Percentiles rank a stretch among this genome's conserved stretches.
Conservation (phyloP, 345 rosid species). For the Eucalyptus erythrocorys region DNA sequence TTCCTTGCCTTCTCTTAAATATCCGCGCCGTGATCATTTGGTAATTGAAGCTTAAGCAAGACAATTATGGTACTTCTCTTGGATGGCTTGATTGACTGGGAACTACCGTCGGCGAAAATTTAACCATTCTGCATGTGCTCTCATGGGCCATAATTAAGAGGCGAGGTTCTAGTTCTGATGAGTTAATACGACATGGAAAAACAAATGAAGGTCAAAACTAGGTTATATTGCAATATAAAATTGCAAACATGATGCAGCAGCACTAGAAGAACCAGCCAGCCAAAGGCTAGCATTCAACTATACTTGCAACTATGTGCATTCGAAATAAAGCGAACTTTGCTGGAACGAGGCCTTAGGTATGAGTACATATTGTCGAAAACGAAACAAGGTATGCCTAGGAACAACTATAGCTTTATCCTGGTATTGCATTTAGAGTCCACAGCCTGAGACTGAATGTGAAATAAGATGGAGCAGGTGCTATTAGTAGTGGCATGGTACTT, state of each 20-base stretch:
- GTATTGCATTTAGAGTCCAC: conserved; percentile 6
- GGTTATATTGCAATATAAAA: background rate
- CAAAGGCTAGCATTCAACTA: background rate
- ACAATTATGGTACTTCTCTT: background rate
- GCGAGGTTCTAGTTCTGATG: background rate
- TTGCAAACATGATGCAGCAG: background rate
- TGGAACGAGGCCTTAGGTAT: background rate
- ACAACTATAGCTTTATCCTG: conserved; percentile 7
- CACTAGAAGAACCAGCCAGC: background rate
- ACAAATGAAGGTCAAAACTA: background rate
- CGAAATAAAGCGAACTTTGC: background rate
- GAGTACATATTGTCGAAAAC: background rate
- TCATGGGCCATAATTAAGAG: background rate
- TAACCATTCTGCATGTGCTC: background rate
- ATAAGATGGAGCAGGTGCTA: conserved; percentile 8
- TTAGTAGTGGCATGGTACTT: conserved; percentile 7
- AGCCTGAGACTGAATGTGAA: background rate
- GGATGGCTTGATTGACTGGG: background rate
- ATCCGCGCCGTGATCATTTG: background rate
- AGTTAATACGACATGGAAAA: background rate
- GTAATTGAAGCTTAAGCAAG: background rate
- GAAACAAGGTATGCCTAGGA: background rate
- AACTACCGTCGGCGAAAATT: background rate
- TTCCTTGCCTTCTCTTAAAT: background rate
- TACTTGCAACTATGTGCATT: background rate